Percentiles rank a stretch among this genome's conserved stretches.
Evolutionary conservation across 495 filamentous ascomycete genomes (phyloP).

Genomic region (Thozetella sp.): DNA sequence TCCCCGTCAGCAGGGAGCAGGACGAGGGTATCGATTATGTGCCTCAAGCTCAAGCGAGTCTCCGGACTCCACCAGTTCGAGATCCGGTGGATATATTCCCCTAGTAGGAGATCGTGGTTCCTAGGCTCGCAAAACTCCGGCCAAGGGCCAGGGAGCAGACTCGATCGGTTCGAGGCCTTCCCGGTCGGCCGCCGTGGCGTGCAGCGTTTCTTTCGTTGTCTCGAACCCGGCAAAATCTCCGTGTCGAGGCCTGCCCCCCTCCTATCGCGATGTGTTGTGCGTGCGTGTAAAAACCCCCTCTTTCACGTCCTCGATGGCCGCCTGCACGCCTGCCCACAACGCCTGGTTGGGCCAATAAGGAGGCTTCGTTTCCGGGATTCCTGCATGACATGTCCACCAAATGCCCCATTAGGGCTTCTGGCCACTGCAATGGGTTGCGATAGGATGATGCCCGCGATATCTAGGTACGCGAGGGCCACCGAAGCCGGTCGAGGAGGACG

Average conservation of each 20-base stretch:
- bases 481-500: slow-evolving; percentile 11
- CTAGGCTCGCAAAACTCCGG: neutral
- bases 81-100: neutral
- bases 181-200: neutral
- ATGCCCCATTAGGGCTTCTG: neutral
- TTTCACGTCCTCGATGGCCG: neutral
- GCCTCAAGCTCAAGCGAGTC: neutral
- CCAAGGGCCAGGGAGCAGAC: neutral
- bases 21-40: too few species aligned
- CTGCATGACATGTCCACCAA: neutral
- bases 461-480: slow-evolving; percentile 3
- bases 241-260: neutral
- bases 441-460: neutral
- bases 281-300: neutral
- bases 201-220: neutral
- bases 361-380: neutral
- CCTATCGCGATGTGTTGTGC: neutral
- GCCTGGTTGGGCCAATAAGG: neutral
- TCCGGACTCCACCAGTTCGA: neutral
- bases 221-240: neutral
- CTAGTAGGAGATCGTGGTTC: neutral
- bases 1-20: too few species aligned
- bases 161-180: neutral
- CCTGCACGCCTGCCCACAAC: neutral
- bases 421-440: neutral